Base-by-base conservation (phyloP, 2,329 filamentous ascomycete genomes). In the Lecanoromycetidae sp. region DNA sequence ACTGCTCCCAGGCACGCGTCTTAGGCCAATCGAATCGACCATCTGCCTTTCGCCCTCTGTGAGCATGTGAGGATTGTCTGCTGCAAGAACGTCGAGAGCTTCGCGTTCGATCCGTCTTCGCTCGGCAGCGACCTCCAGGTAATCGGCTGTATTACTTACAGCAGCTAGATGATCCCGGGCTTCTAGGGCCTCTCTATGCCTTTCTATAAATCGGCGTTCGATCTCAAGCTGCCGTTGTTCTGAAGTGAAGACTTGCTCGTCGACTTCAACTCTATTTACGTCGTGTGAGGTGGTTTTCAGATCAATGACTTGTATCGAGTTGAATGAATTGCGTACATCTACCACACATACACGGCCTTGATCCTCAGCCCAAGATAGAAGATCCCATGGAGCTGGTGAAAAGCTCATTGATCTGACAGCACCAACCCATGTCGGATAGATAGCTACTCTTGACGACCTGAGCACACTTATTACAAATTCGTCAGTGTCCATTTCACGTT, bases 311-410 rank as follows among this genome's bases (percentile, higher is more conserved):
- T 71, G 69, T 43, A 66, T 60, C 39, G 69, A 63, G 25, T 61
- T 55, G 49, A 70, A 71, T n/a, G 57, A 58, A 49, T 66, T 66
- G 32, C 69, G 68, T 40, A 71, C 57, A 56, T 72, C 69, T 26
- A 67, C 67, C 48, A 72, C 56, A 6, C 69, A 69, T 36, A 66
- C 66, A 52, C 66, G 61, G 13, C 69, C 69, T 53, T 84, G 81
- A 57, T 94, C 85, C 63, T 98, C 91, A 7, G 87, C 85, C 88
- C 91, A 96, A 5, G 93, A 84, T 33, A 98, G 69, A 15, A 98
- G 75, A 60, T 95, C 90, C 71, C 82, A 90, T 0, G 88, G 86
- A 1, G 84, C 84, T 0, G 90, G 88, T 4, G 85, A 87, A 61
- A 98, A 98, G 1, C 82, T 75, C 84, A 96, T 93, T 52, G 87